Evolutionary conservation across 805 yeast species (phyloP), one percentile per base, ranked within the genome.

Genomic region (Wickerhamiella brachini): DNA sequence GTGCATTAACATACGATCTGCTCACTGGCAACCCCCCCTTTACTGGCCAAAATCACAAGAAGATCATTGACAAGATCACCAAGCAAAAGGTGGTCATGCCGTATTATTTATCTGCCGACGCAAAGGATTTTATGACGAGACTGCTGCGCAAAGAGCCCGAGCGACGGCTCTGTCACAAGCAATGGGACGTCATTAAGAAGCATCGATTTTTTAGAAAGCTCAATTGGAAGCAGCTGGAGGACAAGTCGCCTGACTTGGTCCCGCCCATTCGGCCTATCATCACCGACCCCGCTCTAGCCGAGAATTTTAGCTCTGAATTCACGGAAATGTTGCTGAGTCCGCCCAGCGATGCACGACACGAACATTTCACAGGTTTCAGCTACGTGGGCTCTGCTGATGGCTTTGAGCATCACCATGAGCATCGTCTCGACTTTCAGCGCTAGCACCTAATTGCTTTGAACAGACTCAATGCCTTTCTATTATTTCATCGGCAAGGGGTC

Each of bases 1-100:
- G 95, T 0, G 83, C 95, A 46, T 81, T 87, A 6, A 69, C 81
- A 47, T 84, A 69, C 59, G 95, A 88, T 63, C 74, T 87, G 75
- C 70, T 87, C 48, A 81, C 89, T 0, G 95, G 95, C 0, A 74
- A 80, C 47, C 95, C 96, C 0, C 95, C 95, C 1, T 86, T 85
- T 65, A 83, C 93, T 0, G 96, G 95, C 2, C 81, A 76, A 50
- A 84, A 83, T 59, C 82, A 83, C 60, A 81, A 83, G 62, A 76
- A 75, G 45, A 84, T 87, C 29, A 74, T 83, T 68, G 85, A 83
- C 55, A 87, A 85, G 63, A 81, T 87, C 29, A 71, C 77, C 44
- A 74, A 81, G 49, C 67, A 75, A 21, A 84, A 85, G 55, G 68
- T 81, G 38, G 77, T 73, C 51, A 69, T 81, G 43, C 95, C 95